phyloP scores from a whole-genome alignment of 2,329 filamentous ascomycete genomes.

The Teratosphaeria zuluensis region DNA sequence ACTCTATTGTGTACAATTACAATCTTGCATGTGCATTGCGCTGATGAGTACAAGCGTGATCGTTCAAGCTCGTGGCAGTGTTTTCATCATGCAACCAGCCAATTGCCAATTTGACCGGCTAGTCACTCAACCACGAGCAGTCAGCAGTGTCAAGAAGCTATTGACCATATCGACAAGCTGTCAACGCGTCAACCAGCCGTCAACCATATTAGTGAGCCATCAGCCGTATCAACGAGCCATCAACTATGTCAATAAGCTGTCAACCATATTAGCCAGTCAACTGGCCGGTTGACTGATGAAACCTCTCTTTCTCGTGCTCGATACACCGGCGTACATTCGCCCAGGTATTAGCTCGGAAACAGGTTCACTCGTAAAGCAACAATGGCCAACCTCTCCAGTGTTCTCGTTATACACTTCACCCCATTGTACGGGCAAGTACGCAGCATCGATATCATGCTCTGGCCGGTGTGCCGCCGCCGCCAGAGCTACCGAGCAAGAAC shows the following conservation, averaged over 20 bases:
- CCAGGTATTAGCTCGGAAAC: conserved; percentile 3
- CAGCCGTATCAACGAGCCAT: not conserved
- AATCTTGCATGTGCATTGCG: not conserved
- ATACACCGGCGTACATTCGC: conserved; percentile 4
- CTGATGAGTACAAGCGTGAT: not conserved
- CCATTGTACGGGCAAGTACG: conserved; percentile 12
- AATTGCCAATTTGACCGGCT: too few species aligned
- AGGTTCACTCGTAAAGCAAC: conserved; percentile 11
- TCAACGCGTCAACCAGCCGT: too few species aligned
- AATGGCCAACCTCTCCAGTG: conserved; percentile 9
- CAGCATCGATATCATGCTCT: conserved; percentile 9
- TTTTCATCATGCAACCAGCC: too few species aligned
- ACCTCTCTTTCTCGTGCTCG: too few species aligned
- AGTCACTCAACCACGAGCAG: too few species aligned
- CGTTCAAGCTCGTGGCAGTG: not conserved
- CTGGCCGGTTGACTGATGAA: too few species aligned
- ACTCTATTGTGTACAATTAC: not conserved
- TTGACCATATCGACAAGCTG: too few species aligned
- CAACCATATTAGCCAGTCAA: too few species aligned
- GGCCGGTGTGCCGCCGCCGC: too few species aligned
- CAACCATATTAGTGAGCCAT: not conserved
- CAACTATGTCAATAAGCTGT: not conserved
- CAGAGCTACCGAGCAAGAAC: too few species aligned
- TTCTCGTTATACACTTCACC: conserved; percentile 5
- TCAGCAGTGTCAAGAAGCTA: too few species aligned